Evolutionary conservation across 2,329 filamentous ascomycete species (phyloP).

Genomic region (Xylariaceae sp.): DNA sequence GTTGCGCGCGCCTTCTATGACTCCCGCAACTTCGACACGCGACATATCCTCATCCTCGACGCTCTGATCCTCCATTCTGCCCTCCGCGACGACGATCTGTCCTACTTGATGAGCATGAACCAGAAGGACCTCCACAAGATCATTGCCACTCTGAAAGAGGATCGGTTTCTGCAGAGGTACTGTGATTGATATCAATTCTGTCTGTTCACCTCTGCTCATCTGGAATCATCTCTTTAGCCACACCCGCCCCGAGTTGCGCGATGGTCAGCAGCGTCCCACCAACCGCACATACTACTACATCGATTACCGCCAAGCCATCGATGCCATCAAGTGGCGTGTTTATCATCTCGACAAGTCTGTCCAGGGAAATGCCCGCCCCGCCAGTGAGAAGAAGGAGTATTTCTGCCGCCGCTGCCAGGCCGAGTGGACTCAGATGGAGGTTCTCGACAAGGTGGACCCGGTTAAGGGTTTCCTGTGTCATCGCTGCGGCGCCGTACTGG

Average conservation of each 20-base stretch:
- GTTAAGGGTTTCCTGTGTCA: slow-evolving; percentile 74
- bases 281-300: slow-evolving; percentile 96
- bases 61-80: slow-evolving; percentile 71
- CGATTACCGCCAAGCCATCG: slow-evolving; percentile 88
- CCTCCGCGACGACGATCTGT: slow-evolving; percentile 82
- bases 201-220: slow-evolving; percentile 9
- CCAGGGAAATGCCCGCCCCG: slow-evolving; percentile 75
- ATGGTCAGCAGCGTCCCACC: slow-evolving; percentile 76
- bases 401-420: slow-evolving; percentile 76
- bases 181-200: slow-evolving; percentile 23
- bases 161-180: slow-evolving; percentile 79
- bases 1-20: slow-evolving; percentile 77
- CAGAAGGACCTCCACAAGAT: slow-evolving; percentile 89
- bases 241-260: slow-evolving; percentile 71
- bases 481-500: slow-evolving; percentile 64
- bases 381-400: slow-evolving; percentile 87
- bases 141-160: slow-evolving; percentile 78
- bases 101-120: slow-evolving; percentile 82
- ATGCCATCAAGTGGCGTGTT: slow-evolving; percentile 92
- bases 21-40: slow-evolving; percentile 57
- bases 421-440: slow-evolving; percentile 87
- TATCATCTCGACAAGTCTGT: slow-evolving; percentile 86
- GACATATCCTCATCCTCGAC: slow-evolving; percentile 74
- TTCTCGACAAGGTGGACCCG: slow-evolving; percentile 69
- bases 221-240: slow-evolving; percentile 46